phyloP scores from a whole-genome alignment of 1,284 basidiomycete genomes.

The Cutaneotrichosporon spelunceum region DNA sequence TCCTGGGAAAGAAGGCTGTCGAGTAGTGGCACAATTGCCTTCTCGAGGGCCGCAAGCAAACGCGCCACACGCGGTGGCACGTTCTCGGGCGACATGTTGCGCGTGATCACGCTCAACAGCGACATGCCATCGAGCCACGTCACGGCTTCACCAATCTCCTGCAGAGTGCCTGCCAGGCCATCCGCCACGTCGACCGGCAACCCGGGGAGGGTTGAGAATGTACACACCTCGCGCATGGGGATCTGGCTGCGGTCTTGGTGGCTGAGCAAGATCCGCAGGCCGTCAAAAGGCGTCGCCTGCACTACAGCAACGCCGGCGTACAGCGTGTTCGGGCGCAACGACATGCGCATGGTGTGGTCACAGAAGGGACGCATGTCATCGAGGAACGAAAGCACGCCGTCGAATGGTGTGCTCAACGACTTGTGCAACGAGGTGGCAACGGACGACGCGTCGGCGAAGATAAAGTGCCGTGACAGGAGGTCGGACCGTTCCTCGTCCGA shows the following conservation, averaged over 20 bases:
- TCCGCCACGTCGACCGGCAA: slow-evolving; percentile 18
- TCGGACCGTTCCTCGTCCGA: slow-evolving; percentile 48
- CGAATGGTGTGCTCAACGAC: slow-evolving; percentile 50
- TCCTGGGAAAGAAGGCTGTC: slow-evolving; percentile 45
- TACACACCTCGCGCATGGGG: slow-evolving; percentile 50
- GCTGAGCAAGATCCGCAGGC: slow-evolving; percentile 51
- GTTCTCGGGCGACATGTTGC: slow-evolving; percentile 35
- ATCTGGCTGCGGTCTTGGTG: slow-evolving; percentile 48
- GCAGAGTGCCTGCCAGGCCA: slow-evolving; percentile 38
- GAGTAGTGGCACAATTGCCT: slow-evolving; percentile 47
- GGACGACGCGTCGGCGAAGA: slow-evolving; percentile 50
- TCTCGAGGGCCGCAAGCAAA: slow-evolving; percentile 40
- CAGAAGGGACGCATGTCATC: slow-evolving; percentile 48
- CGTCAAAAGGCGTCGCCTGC: slow-evolving; percentile 53
- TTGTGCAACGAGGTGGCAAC: slow-evolving; percentile 49
- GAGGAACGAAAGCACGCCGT: slow-evolving; percentile 50
- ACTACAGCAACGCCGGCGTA: slow-evolving; percentile 52
- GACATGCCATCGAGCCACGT: slow-evolving; percentile 47
- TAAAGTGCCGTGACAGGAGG: slow-evolving; percentile 49
- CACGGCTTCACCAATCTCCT: slow-evolving; percentile 50
- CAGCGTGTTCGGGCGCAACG: slow-evolving; percentile 46
- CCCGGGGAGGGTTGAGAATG: slow-evolving; percentile 26
- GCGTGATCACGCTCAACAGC: slow-evolving; percentile 45
- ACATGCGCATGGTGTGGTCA: slow-evolving; percentile 40
- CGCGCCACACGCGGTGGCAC: slow-evolving; percentile 29